Percentiles rank a stretch among this genome's conserved stretches.
Conservation (phyloP, 805 yeast species). For the Barnettozyma sp. region DNA sequence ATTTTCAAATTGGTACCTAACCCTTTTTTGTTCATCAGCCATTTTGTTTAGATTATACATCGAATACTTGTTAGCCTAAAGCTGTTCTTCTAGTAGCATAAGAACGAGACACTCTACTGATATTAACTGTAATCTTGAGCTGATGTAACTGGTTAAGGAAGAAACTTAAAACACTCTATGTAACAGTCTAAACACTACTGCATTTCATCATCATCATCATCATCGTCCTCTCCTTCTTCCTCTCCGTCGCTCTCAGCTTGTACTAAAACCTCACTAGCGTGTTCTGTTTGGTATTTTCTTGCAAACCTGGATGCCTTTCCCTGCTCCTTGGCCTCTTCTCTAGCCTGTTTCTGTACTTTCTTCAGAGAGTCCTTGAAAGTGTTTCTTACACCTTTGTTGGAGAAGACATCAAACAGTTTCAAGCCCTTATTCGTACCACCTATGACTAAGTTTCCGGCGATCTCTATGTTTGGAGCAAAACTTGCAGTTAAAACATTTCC, state of each 20-base stretch:
- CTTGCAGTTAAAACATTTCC: slow-evolving; percentile 82
- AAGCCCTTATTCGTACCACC: slow-evolving; percentile 85
- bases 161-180: too few species aligned
- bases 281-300: slow-evolving; percentile 52
- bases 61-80: slow-evolving; percentile 4
- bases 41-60: slow-evolving; percentile 4
- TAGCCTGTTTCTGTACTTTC: slow-evolving; percentile 48
- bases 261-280: slow-evolving; percentile 46
- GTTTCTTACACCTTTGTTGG: slow-evolving; percentile 70
- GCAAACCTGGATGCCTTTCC: slow-evolving; percentile 71
- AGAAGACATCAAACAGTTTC: slow-evolving; percentile 89
- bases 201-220: slow-evolving; percentile 26
- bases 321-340: slow-evolving; percentile 43
- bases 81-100: slow-evolving; percentile 9
- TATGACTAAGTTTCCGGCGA: slow-evolving; percentile 72
- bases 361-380: slow-evolving; percentile 56
- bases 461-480: slow-evolving; percentile 84
- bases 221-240: slow-evolving; percentile 53
- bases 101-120: not conserved
- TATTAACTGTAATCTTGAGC: too few species aligned
- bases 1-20: slow-evolving; percentile 5
- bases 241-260: slow-evolving; percentile 60
- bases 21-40: not conserved
- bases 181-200: slow-evolving; percentile 11
- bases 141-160: too few species aligned